phyloP scores from a whole-genome alignment of 2,329 filamentous ascomycete genomes.

The Purpureocillium lavendulum region DNA sequence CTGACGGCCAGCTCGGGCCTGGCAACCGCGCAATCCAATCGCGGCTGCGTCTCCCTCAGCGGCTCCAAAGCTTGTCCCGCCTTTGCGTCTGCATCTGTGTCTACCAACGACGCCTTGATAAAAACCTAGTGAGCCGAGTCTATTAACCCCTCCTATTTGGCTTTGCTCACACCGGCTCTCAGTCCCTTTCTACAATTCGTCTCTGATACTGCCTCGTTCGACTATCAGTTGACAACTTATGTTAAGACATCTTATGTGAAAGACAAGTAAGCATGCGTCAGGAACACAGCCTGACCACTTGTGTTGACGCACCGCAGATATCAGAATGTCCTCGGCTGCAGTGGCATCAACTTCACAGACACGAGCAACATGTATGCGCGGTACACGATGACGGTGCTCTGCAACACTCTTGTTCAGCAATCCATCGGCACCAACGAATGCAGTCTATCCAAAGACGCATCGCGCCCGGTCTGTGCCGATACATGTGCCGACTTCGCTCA shows the following conservation, averaged over 20 bases:
- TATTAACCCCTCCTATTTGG: background rate
- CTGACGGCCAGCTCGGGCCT: constrained; percentile 18
- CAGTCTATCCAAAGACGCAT: constrained; percentile 51
- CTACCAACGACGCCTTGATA: constrained; percentile 48
- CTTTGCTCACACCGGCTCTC: constrained; percentile 2
- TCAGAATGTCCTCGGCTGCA: constrained; percentile 71
- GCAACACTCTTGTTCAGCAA: constrained; percentile 89
- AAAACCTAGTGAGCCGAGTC: constrained; percentile 52
- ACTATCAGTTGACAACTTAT: constrained; percentile 64
- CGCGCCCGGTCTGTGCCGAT: constrained; percentile 77
- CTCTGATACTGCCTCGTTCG: constrained; percentile 67
- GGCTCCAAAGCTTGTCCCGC: constrained; percentile 65
- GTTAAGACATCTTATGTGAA: constrained; percentile 67
- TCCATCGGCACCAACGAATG: constrained; percentile 64
- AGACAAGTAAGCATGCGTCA: constrained; percentile 54
- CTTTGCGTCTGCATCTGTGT: constrained; percentile 65
- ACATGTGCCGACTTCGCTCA: constrained; percentile 81
- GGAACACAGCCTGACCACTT: no score
- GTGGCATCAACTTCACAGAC: constrained; percentile 66
- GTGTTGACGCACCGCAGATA: constrained; percentile 50
- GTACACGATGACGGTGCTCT: constrained; percentile 86
- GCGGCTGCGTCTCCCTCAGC: constrained; percentile 55
- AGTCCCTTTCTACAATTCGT: constrained; percentile 85
- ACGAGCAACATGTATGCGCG: constrained; percentile 80
- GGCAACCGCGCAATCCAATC: constrained; percentile 24